Evolutionary conservation across 306 rosid genomes (phyloP).

Genomic region (Alnus glutinosa): DNA sequence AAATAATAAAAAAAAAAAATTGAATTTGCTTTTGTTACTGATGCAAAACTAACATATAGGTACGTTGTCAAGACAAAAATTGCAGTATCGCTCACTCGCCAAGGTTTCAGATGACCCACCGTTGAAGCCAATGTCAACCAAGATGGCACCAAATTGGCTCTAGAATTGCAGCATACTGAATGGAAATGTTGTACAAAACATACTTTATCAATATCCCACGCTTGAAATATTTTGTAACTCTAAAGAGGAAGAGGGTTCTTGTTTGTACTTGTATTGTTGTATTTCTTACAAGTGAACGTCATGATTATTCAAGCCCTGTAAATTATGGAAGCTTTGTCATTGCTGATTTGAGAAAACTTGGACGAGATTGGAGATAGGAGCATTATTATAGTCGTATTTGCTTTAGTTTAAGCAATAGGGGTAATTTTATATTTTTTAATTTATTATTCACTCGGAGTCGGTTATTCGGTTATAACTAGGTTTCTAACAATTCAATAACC

Average conservation of each 20-base stretch:
- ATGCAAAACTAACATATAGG: constrained; percentile 45
- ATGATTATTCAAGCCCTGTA: constrained; percentile 26
- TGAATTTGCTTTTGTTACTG: constrained; percentile 21
- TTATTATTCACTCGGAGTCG: too few relatives aligned
- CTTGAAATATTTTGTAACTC: constrained; percentile 12
- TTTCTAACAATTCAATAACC: too few relatives aligned
- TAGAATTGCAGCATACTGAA: constrained; percentile 32
- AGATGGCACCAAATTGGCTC: constrained; percentile 73
- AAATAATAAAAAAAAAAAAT: constrained; percentile 1
- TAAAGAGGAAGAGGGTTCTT: constrained; percentile 20
- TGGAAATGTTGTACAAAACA: constrained; percentile 1
- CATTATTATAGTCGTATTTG: constrained; percentile 19
- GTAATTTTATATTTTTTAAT: too few relatives aligned
- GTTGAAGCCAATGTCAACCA: constrained; percentile 61
- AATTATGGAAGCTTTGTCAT: constrained; percentile 38
- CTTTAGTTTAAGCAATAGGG: not conserved
- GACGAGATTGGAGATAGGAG: constrained; percentile 26
- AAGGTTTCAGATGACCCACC: constrained; percentile 65
- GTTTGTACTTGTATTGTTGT: constrained; percentile 29
- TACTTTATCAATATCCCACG: constrained; percentile 24
- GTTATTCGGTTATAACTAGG: too few relatives aligned
- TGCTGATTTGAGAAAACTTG: constrained; percentile 27
- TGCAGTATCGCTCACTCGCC: constrained; percentile 95
- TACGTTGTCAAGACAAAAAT: constrained; percentile 95
- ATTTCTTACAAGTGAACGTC: constrained; percentile 33